Percentiles rank a stretch among this genome's conserved stretches.
Evolutionary conservation across 139 green algal genomes (phyloP).

Genomic region (Desmodesmus armatus): DNA sequence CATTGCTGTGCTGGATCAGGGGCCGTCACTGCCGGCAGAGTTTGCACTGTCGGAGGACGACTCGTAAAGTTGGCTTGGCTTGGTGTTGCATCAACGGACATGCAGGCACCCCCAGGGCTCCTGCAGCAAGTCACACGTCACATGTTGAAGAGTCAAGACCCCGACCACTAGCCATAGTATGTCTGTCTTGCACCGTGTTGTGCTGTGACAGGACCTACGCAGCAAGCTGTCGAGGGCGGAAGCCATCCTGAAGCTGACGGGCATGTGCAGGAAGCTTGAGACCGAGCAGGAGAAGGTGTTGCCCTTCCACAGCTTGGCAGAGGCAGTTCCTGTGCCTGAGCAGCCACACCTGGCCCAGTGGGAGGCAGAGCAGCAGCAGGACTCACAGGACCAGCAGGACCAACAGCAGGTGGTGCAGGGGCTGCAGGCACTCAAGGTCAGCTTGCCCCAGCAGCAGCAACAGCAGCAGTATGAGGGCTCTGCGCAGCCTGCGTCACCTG

Average conservation of each 20-base stretch:
- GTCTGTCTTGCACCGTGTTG: not conserved
- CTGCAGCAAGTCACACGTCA: too few relatives aligned
- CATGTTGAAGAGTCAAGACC: too few relatives aligned
- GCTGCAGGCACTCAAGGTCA: not conserved
- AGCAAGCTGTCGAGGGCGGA: constrained; percentile 68
- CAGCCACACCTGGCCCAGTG: not conserved
- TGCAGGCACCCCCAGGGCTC: not conserved
- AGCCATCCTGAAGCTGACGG: constrained; percentile 80
- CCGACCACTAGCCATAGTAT: too few relatives aligned
- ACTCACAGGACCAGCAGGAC: not conserved
- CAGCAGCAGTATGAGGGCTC: constrained; percentile 19
- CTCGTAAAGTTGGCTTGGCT: too few relatives aligned
- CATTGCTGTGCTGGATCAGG: not conserved
- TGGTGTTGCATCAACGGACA: not conserved
- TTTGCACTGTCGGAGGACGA: too few relatives aligned
- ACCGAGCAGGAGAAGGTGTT: constrained; percentile 85
- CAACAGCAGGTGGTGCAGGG: not conserved
- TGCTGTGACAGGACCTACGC: constrained; percentile 32
- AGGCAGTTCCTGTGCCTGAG: constrained; percentile 54
- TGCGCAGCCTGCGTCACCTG: too few relatives aligned
- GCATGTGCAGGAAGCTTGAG: constrained; percentile 85
- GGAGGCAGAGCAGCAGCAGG: constrained; percentile 22
- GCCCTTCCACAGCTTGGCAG: constrained; percentile 66
- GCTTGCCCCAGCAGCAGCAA: constrained; percentile 15
- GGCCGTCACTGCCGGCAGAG: too few relatives aligned